A percentile compares a stretch with the other conserved stretches of the same genome.
Evolutionary conservation across 2,329 filamentous ascomycete genomes (phyloP).

Genomic region (Graphilbum ipis-grandicollis): DNA sequence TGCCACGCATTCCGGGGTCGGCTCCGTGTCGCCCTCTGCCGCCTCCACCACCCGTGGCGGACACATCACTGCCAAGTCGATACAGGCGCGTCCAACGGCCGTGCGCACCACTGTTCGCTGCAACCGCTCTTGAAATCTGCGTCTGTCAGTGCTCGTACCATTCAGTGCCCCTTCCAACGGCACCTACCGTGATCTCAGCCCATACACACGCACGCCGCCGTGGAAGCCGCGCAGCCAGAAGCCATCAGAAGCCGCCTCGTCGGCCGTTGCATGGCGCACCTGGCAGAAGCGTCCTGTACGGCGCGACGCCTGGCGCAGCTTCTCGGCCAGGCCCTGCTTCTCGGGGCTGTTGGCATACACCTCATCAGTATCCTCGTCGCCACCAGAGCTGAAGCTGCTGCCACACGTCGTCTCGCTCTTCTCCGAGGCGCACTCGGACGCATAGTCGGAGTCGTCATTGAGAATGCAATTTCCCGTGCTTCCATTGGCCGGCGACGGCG

Average conservation of each 20-base stretch:
- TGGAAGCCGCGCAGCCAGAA: constrained; percentile 4
- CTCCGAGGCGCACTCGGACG: constrained; percentile 12
- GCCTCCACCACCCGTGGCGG: constrained; percentile 2
- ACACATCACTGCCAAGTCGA: constrained; percentile 2
- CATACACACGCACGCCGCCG: constrained; percentile 7
- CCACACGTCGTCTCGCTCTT: constrained; percentile 26
- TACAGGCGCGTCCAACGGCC: constrained; percentile 5
- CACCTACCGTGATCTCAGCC: constrained; percentile 1
- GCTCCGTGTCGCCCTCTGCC: not conserved
- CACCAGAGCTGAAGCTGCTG: constrained; percentile 23
- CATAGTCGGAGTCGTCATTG: too few relatives aligned
- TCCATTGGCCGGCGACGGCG: too few relatives aligned
- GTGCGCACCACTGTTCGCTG: constrained; percentile 1
- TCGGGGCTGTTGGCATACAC: not conserved
- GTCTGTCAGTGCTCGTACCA: not conserved
- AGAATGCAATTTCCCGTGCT: too few relatives aligned
- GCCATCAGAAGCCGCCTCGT: constrained; percentile 1
- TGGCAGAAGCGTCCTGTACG: not conserved
- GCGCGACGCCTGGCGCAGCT: not conserved
- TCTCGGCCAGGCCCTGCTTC: constrained; percentile 5
- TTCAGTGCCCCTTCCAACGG: not conserved
- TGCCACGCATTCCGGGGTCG: too few relatives aligned
- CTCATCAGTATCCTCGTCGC: constrained; percentile 16
- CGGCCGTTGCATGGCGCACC: constrained; percentile 2
- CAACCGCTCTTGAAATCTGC: not conserved